Percentiles rank a stretch among this genome's conserved stretches.
Evolutionary conservation across 441 rosid genomes (phyloP).

Genomic region (Syzygium syzygioides): DNA sequence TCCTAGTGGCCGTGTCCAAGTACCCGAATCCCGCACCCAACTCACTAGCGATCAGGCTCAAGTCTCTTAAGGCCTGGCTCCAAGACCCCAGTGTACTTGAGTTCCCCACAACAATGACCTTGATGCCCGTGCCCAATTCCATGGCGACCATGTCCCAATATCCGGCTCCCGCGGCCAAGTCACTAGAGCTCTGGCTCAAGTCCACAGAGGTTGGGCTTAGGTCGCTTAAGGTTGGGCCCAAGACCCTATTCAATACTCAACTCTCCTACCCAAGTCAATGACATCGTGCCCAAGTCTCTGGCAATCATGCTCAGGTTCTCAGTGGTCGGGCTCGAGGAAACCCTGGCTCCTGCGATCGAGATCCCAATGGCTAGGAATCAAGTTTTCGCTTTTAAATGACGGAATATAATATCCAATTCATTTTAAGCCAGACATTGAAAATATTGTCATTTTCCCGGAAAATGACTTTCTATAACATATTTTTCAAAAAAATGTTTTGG

Average conservation of each 20-base stretch:
- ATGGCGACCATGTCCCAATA: rapidly evolving
- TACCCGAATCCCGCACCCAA: not conserved
- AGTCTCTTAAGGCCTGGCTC: not conserved
- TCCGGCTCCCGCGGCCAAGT: rapidly evolving
- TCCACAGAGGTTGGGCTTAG: not conserved
- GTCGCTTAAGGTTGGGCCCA: not conserved
- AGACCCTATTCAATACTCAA: rapidly evolving
- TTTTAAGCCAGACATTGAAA: rapidly evolving
- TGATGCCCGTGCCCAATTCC: rapidly evolving
- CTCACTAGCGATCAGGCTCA: not conserved
- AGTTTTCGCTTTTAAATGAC: not conserved
- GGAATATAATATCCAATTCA: not conserved
- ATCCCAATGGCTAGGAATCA: not conserved
- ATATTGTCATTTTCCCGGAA: rapidly evolving
- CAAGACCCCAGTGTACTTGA: rapidly evolving
- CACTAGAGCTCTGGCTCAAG: rapidly evolving
- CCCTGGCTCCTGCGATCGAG: not conserved
- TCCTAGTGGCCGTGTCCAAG: too few species aligned
- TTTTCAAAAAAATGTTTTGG: rapidly evolving
- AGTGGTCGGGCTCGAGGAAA: not conserved
- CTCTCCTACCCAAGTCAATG: not conserved
- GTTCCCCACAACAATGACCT: not conserved
- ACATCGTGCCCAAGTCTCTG: rapidly evolving
- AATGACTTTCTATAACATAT: not conserved
- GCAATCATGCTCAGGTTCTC: not conserved